Base-by-base conservation (phyloP, 2,329 filamentous ascomycete genomes). In the Exophiala sp. region DNA sequence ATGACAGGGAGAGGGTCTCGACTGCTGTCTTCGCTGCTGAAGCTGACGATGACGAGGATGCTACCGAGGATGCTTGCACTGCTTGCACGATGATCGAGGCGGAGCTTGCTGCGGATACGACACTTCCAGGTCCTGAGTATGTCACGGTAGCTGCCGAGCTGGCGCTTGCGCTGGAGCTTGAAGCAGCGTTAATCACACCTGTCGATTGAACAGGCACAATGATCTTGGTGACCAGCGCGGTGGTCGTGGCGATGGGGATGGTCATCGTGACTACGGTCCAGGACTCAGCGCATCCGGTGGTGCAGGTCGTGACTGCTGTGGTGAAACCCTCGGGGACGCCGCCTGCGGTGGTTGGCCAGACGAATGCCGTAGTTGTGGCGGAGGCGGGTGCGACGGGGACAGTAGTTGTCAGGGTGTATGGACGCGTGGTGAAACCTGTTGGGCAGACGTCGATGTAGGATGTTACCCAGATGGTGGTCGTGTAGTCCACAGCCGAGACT, bases 371-470 rank as follows among this genome's bases (percentile, higher is more conserved):
- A 56, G 47, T 49, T 10, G 48, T 39, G 18, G 52, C 32, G 4
- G 47, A 33, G 11, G 47, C 43, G n/a, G 47, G 18, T 18, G 45
- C 32, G 10, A 50, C 49, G 1, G 55, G 32, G 34, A 54, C 40
- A 3, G 52, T 54, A 11, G 56, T 55, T 5, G 56, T 59, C 40
- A 47, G 32, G n/a, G 48, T 51, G 39, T 29, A 50, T 5, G 53
- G 24, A 18, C 29, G 50, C 5, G 70, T 73, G 35, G 69, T 73
- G 59, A 71, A 73, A 5, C 73, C 72, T 21, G 70, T 72, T 3
- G 72, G 68, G 53, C 72, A 74, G 58, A 75, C 69, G 47, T 71
- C 68, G 6, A 68, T 66, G 56, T 74, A 74, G 14, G 70, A 70
- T 32, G 72, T 75, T 2, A 46, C 47, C 43, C 34, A 39, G 10